Base-by-base conservation (phyloP, 2,329 filamentous ascomycete genomes). In the Trichothecium roseum region DNA sequence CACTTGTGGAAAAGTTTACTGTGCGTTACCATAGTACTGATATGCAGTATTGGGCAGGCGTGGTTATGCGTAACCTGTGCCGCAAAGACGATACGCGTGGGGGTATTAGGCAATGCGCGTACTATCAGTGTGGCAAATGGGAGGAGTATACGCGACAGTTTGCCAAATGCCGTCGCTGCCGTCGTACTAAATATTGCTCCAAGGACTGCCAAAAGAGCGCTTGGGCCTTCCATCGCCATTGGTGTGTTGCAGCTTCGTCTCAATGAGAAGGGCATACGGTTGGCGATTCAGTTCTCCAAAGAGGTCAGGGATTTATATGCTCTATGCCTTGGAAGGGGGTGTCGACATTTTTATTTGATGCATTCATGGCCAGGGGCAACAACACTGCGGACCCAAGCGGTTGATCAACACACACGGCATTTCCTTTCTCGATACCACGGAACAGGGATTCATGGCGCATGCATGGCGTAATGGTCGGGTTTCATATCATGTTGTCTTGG, bases 11-110 rank as follows among this genome's bases (percentile, higher is more conserved):
- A 60, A 96, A 95, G 59, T 98, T 96, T 56, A 98, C 91, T 4
- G 85, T 95, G 20, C 79, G 91, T 44, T 87, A 95, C 53, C 86
- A 95, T 60, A 87, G 84, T 44, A 84, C 86, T 40, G 88, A 95
- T 55, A 98, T 98, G 91, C 89, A 95, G 58, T 98, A 98, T 64
- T 98, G 91, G 91, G 91, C 91, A 14, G 91, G 89, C 42, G 91
- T 98, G 13, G 91, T 98, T 31, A 98, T 98, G 91, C 77, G 91
- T 44, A 98, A 98, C 55, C 74, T 98, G 34, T 98, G 91, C 68
- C 84, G 91, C 44, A 98, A 98, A 63, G 91, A 98, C 55, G 91
- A 98, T 54, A 85, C 83, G 9, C 75, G 85, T 32, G 91, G 91
- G 29, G 91, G 91, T 40, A 96, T 98, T 47, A 74, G 91, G 38